Base-by-base conservation (phyloP, 352 stramenopile genomes). In the Pythium phragmiticola region DNA sequence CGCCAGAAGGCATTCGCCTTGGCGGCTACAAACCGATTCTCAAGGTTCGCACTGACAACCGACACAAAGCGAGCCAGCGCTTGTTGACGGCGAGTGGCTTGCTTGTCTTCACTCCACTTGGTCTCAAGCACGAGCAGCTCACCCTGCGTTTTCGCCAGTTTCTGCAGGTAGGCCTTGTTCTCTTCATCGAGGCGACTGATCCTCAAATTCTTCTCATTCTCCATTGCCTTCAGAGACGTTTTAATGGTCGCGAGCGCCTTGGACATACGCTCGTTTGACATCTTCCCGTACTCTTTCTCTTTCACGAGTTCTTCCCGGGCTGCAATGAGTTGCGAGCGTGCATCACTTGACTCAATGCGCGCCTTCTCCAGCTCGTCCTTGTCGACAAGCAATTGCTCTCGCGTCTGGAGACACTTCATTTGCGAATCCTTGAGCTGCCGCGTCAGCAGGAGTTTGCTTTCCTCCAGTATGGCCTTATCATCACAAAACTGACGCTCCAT, bases 301-400 rank as follows among this genome's bases (percentile, higher is more conserved):
- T 87, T 89, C 14, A 74, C 34, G 4, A 63, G 63, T 9, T 89
- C 82, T 52, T 92, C 82, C 13, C 68, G 73, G 0, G 80, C 75
- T 21, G 65, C 45, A 2, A 81, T 46, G 0, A 90, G 60, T 28
- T 84, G 76, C 0, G 72, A 64, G 3, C 72, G 70, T 58, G 88
- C 72, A 19, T 90, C 77, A 11, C 57, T 74, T 30, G 80, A 39
- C 33, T 87, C 74, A 8, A 88, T 73, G 0, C 77, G 60, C 4
- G 64, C 58, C 52, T 88, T 82, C 42, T 91, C 84, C 12, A 89
- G 55, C 33, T 89, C 82, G 21, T 90, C 82, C 6, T 80, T 81
- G 23, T 87, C 78, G 8, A 87, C 8, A n/a, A 90, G 42, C 2
- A 70, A 68, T 42, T 90, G 78, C 42, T 93, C 84, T 43, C 80